These are phyloP conservation scores for Brachypodium distachyon DNA, from an alignment of 202 grass and related monocot genomes.

Conservation along the genomic window DNA sequence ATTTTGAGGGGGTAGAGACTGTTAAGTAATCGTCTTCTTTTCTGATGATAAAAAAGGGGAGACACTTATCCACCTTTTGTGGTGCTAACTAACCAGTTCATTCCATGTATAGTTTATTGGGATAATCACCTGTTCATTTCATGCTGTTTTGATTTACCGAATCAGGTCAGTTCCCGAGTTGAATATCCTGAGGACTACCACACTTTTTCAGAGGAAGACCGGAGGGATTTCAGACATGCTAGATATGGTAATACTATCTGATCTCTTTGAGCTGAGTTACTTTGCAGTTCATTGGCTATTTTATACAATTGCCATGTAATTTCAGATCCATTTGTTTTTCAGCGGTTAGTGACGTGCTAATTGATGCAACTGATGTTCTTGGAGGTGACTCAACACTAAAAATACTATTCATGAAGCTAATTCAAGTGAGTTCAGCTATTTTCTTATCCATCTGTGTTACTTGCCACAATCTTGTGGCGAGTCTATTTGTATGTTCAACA, in stretches of 20 bases:
- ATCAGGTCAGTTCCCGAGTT: conserved; percentile 88
- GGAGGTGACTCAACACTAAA: conserved; percentile 68
- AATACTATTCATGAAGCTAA: conserved; percentile 78
- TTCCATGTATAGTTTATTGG: conserved; percentile 1
- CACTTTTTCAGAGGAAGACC: conserved; percentile 81
- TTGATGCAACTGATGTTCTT: conserved; percentile 92
- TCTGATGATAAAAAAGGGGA: not conserved
- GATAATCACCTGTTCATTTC: not conserved
- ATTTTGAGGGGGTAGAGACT: not conserved
- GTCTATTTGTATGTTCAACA: not conserved
- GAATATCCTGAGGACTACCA: conserved; percentile 81
- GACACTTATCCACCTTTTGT: too few species aligned
- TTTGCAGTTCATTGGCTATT: conserved; percentile 17
- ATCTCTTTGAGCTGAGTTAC: conserved; percentile 8
- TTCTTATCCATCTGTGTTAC: not conserved
- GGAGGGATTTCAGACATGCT: conserved; percentile 88
- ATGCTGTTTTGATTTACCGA: conserved; percentile 15
- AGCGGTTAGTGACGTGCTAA: conserved; percentile 81
- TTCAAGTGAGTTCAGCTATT: conserved; percentile 48
- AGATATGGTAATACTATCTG: conserved; percentile 59
- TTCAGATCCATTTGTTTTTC: conserved; percentile 26
- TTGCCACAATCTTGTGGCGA: not conserved
- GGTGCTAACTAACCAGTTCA: not conserved
- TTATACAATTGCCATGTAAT: not conserved
- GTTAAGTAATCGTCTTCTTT: not conserved